Evolutionary conservation across 1,284 basidiomycete genomes (phyloP), one percentile per base, ranked within the genome.

Genomic region (Tausonia pullulans): DNA sequence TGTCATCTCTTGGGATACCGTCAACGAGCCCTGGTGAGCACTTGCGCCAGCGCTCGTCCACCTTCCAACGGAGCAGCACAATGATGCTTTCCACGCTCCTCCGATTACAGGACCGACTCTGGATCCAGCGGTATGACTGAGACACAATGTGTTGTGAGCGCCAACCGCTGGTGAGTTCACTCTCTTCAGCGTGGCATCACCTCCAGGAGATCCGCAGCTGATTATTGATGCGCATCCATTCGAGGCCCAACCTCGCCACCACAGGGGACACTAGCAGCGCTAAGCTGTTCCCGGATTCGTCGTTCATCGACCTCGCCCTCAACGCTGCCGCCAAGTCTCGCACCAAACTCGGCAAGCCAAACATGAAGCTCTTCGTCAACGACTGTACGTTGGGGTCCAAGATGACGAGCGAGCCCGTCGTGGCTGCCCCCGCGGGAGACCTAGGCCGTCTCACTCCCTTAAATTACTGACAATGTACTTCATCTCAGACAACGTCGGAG

Each of bases 1-100:
- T 49, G 53, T 65, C 3, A 39, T 56, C 10, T 65, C 63, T 2
- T 60, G 58, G 58, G 63, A 60, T 46, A 54, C 54, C 13, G 53
- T 52, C 10, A 60, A 61, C 41, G 60, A 61, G 60, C 60, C 60
- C 5, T 61, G 49, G 16, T 44, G 8, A 45, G 9, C n/a, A 58
- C 43, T 40, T 13, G 7, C 5, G 8, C 13, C n/a, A 4, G 3
- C 11, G 40, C 39, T 14, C 44, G n/a, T 44, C 27, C 14, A 4
- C 3, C 41, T n/a, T 46, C 56, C 8, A 14, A 16, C 44, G 5
- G 27, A 27, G 2, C 27, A 27, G 1, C 27, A 27, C 27, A 27
- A 27, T 27, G 27, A 27, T 27, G 27, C 27, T 27, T 27, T 27
- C 27, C 27, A 27, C 27, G 1, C 27, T 27, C 27, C 27, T 27